Conservation (phyloP, 169 alveolate genomes). For the Plasmodium relictum region DNA sequence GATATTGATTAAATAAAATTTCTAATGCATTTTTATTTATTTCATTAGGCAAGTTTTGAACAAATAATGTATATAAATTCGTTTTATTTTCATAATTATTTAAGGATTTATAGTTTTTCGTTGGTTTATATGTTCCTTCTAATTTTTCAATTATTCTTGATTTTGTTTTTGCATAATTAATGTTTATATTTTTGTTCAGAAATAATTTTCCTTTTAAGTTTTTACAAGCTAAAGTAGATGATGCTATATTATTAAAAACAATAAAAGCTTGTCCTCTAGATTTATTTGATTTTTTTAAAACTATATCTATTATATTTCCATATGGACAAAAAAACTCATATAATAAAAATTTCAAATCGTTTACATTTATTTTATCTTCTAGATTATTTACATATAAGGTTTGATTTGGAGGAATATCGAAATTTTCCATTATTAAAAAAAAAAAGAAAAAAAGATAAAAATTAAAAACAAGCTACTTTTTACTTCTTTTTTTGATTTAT, state of each 20-base stretch:
- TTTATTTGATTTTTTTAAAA: constrained; percentile 80
- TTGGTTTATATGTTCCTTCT: constrained; percentile 81
- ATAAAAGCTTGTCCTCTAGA: constrained; percentile 91
- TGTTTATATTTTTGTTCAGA: constrained; percentile 82
- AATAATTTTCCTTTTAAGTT: constrained; percentile 86
- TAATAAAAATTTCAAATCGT: constrained; percentile 84
- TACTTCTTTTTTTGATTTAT: not conserved
- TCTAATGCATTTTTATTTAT: constrained; percentile 86
- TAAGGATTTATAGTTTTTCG: constrained; percentile 49
- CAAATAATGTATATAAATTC: constrained; percentile 83
- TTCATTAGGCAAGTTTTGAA: constrained; percentile 88
- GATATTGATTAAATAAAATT: constrained; percentile 87
- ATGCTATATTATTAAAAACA: constrained; percentile 84
- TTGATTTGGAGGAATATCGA: constrained; percentile 89
- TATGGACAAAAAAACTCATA: constrained; percentile 87
- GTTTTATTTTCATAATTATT: constrained; percentile 15
- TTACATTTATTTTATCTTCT: constrained; percentile 84
- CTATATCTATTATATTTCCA: constrained; percentile 87
- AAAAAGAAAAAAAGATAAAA: not conserved
- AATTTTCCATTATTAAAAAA: constrained; percentile 22
- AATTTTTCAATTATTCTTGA: constrained; percentile 81
- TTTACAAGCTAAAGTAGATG: constrained; percentile 89
- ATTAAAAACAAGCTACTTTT: not conserved
- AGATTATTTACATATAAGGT: constrained; percentile 88
- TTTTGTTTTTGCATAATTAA: constrained; percentile 87